Conservation (phyloP, 2,329 filamentous ascomycete genomes). For the Ophiostoma pallidulum region DNA sequence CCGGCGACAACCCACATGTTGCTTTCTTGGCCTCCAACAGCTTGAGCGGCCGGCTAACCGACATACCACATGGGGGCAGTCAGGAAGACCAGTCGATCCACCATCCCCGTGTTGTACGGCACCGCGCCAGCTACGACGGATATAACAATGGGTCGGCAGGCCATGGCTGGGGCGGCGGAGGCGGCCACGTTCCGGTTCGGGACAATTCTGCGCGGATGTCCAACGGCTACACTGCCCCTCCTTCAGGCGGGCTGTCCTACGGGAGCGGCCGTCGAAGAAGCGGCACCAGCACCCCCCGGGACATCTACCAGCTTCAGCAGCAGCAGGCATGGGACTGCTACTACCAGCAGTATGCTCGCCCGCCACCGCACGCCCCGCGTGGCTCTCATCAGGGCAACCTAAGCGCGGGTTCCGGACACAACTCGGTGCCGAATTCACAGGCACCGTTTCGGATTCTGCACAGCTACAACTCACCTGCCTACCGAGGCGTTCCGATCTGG, state of each 20-base stretch:
- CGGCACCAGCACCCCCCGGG: conserved; percentile 7
- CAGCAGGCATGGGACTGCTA: conserved; percentile 25
- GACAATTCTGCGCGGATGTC: conserved; percentile 4
- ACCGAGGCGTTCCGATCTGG: conserved; percentile 47
- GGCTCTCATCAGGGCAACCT: conserved; percentile 29
- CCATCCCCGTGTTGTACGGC: conserved; percentile 20
- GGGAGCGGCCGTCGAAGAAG: neutral
- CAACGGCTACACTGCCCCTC: conserved; percentile 6
- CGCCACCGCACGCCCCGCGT: conserved; percentile 27
- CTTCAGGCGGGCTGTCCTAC: conserved; percentile 16
- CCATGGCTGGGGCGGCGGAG: conserved; percentile 14
- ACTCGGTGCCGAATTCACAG: conserved; percentile 11
- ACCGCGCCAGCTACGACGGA: conserved; percentile 27
- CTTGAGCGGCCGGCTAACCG: neutral
- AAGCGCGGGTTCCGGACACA: conserved; percentile 25
- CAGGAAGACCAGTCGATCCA: conserved; percentile 1
- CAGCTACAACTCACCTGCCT: conserved; percentile 50
- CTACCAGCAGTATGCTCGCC: conserved; percentile 24
- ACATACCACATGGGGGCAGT: neutral
- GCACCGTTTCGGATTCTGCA: conserved; percentile 44
- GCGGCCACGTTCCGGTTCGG: conserved; percentile 7
- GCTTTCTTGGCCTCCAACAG: neutral
- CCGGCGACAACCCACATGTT: neutral
- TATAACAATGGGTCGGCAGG: conserved; percentile 17
- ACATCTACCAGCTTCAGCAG: conserved; percentile 8